Evolutionary conservation across 1,284 basidiomycete genomes (phyloP), one percentile per base, ranked within the genome.

Genomic region (Rhodotorula glutinis): DNA sequence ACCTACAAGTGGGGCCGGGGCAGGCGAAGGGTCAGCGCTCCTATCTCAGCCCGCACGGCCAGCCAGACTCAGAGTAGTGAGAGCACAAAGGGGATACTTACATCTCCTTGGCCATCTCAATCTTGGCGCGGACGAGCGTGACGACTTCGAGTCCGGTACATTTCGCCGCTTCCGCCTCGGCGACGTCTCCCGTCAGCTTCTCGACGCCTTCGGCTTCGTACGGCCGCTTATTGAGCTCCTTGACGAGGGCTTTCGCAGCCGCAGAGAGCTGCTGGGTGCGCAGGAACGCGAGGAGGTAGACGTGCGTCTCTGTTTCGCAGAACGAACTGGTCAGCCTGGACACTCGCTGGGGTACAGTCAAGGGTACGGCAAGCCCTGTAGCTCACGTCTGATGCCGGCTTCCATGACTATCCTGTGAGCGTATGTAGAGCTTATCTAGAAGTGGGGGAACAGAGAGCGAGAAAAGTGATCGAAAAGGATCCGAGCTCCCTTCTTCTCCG

Each of bases 241-340:
- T 74, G 60, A 65, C 51, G 40, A 75, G 66, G 2, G 71, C 65
- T 13, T 61, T 53, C 11, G 71, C 69, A 30, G 85, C 86, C 74
- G 88, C 88, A 33, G 76, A 75, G 75, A 90, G 87, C 1, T 83
- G 81, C 57, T 82, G 84, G 73, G 84, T 83, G 64, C 77, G 80
- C 47, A 91, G 81, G 78, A 91, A 91, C n/a, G 84, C 80, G 75
- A 89, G 84, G 64, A 90, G 84, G 64, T 89, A 79, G 71, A 84
- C 82, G 81, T 89, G 90, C 17, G 87, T 87, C 41, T 82, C 89
- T 89, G 59, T 38, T 2, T 13, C 23, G 38, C 10, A 40, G 30
- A 17, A 8, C 1, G 21, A 30, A 33, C 14, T 23, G 19, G 30
- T 33, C 53, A 38, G 30, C 16, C n/a, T n/a, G n/a, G 19, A 3